Percentiles rank a stretch among this genome's conserved stretches.
These are phyloP conservation scores for Bolboschoenus planiculmis DNA, from an alignment of 176 grass and related monocot species.

Conservation along the genomic window DNA sequence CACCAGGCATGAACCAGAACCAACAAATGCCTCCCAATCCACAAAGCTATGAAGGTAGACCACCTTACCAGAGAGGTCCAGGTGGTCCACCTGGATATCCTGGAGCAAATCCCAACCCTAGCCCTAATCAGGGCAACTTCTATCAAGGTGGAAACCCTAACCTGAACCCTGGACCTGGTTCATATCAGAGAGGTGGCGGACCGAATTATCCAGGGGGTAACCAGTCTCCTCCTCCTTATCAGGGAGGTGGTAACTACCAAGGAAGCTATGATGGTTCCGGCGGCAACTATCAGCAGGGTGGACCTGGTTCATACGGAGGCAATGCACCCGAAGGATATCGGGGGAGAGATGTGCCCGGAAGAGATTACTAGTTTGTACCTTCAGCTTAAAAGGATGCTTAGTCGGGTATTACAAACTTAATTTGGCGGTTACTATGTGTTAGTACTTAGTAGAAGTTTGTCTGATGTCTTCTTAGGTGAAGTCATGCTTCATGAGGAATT, in stretches of 20 bases:
- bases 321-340: constrained; percentile 8
- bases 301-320: constrained; percentile 12
- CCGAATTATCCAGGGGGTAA: constrained; percentile 34
- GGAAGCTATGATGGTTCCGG: constrained; percentile 21
- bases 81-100: constrained; percentile 11
- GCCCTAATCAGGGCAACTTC: constrained; percentile 1
- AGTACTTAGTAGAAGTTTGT: background rate
- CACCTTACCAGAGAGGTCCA: background rate
- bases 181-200: constrained; percentile 38
- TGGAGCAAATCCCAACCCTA: constrained; percentile 1
- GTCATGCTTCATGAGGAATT: background rate
- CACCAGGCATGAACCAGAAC: constrained; percentile 22
- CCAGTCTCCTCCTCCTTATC: constrained; percentile 21
- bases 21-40: constrained; percentile 15
- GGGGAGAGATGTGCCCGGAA: constrained; percentile 42
- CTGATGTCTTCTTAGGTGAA: background rate
- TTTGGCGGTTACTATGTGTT: background rate
- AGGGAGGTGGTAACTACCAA: constrained; percentile 31
- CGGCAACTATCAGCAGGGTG: constrained; percentile 13
- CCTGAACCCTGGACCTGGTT: constrained; percentile 22
- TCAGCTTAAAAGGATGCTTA: background rate
- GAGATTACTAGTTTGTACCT: constrained; percentile 39
- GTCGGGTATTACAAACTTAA: background rate
- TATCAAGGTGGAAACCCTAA: constrained; percentile 39
- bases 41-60: constrained; percentile 1